phyloP scores from a whole-genome alignment of 768 basidiomycete species.

The Mycena belliarum region DNA sequence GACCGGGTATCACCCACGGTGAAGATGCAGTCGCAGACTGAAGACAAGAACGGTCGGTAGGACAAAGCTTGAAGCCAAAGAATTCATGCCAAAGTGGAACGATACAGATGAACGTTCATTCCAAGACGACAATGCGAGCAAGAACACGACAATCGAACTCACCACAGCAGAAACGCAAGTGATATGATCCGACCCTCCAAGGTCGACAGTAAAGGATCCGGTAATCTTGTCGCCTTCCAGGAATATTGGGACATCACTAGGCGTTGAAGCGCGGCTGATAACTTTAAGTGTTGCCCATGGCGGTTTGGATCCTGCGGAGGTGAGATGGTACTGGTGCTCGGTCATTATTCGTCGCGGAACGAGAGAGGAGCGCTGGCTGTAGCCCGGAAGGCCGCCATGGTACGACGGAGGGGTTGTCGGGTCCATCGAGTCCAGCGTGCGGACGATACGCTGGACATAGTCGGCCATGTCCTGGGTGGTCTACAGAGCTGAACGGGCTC shows the following conservation, averaged over 20 bases:
- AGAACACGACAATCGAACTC: conserved; percentile 12
- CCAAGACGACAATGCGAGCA: not conserved
- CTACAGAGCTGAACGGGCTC: not conserved
- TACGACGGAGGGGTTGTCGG: conserved; percentile 15
- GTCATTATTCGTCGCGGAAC: conserved; percentile 5
- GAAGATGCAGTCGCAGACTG: too few relatives aligned
- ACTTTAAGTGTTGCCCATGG: conserved; percentile 42
- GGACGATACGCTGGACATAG: conserved; percentile 19
- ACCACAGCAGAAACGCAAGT: conserved; percentile 41
- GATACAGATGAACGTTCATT: not conserved
- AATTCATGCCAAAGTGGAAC: not conserved
- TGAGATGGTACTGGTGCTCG: conserved; percentile 17
- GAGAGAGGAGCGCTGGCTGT: conserved; percentile 6
- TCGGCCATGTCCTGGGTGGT: conserved; percentile 11
- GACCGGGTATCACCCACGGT: not conserved
- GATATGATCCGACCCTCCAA: conserved; percentile 33
- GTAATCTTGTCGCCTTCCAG: conserved; percentile 25
- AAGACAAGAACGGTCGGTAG: not conserved
- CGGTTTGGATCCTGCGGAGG: conserved; percentile 19
- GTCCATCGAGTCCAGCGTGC: conserved; percentile 21
- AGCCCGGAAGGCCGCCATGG: conserved; percentile 5
- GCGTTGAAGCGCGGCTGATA: conserved; percentile 35
- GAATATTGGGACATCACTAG: conserved; percentile 27
- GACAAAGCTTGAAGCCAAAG: not conserved
- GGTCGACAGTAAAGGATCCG: conserved; percentile 18